Evolutionary conservation across 768 basidiomycete genomes (phyloP).

Genomic region (Rhizopogon sp.): DNA sequence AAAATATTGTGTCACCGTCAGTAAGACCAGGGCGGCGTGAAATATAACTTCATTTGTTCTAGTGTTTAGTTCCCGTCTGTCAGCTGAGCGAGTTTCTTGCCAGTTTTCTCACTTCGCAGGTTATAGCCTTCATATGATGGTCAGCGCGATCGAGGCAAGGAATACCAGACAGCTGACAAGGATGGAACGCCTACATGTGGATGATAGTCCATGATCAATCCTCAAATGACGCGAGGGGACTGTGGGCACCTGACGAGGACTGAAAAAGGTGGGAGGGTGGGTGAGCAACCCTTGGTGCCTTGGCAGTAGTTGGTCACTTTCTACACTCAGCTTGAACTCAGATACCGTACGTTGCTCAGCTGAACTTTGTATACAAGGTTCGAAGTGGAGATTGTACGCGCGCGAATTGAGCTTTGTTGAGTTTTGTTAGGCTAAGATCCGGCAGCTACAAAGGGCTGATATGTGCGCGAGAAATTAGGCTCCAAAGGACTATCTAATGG

Average conservation of each 20-base stretch:
- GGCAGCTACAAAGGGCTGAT: too few relatives aligned
- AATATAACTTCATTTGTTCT: background rate
- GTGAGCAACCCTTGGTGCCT: background rate
- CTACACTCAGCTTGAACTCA: conserved; percentile 1
- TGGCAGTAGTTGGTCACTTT: background rate
- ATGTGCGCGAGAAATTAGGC: too few relatives aligned
- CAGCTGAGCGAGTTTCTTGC: background rate
- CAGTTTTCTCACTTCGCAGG: background rate
- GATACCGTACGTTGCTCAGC: background rate
- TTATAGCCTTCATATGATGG: background rate
- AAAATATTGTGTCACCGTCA: background rate
- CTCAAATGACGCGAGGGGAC: background rate
- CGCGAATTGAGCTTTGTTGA: background rate
- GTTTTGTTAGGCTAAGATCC: background rate
- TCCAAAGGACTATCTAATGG: too few relatives aligned
- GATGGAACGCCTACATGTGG: background rate
- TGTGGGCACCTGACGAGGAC: background rate
- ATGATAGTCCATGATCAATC: background rate
- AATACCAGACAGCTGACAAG: background rate
- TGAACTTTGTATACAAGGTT: conserved; percentile 1
- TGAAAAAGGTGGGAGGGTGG: background rate
- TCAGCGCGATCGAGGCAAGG: too few relatives aligned
- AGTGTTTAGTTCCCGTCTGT: background rate
- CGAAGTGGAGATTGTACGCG: background rate
- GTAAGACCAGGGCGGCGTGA: background rate